phyloP scores from a whole-genome alignment of 805 yeast species.

The Monosporozyma solicola region DNA sequence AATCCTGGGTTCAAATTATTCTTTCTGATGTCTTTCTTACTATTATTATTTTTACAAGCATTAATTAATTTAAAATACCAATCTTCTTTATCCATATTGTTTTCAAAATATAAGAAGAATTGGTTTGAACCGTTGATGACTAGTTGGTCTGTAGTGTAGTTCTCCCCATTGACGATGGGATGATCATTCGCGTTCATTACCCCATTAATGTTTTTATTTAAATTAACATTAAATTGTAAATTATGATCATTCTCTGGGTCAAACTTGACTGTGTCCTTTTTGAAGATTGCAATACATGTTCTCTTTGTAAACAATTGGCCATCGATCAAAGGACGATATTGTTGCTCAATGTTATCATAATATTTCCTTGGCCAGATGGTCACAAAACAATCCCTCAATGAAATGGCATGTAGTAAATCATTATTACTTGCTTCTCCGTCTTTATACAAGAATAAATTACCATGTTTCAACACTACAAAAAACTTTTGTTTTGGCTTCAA shows the following conservation, averaged over 20 bases:
- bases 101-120: conserved; percentile 64
- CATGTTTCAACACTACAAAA: conserved; percentile 72
- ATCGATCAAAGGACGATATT: conserved; percentile 35
- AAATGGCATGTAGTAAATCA: conserved; percentile 66
- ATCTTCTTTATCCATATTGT: conserved; percentile 80
- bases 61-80: conserved; percentile 82
- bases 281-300: conserved; percentile 67
- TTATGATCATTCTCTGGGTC: background rate
- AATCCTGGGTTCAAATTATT: conserved; percentile 46
- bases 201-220: conserved; percentile 1
- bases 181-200: background rate
- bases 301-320: conserved; percentile 73
- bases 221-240: background rate
- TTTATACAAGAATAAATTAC: conserved; percentile 76
- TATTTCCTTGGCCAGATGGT: conserved; percentile 77
- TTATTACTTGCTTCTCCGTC: conserved; percentile 38
- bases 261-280: conserved; percentile 27
- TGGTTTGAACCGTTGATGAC: conserved; percentile 15
- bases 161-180: background rate
- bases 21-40: conserved; percentile 11
- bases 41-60: conserved; percentile 45
- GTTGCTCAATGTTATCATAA: conserved; percentile 11
- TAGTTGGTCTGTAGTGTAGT: background rate
- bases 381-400: conserved; percentile 59
- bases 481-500: conserved; percentile 44